Base-by-base conservation (phyloP, 257 asterid genomes). In the Fraxinus quadrangulata region DNA sequence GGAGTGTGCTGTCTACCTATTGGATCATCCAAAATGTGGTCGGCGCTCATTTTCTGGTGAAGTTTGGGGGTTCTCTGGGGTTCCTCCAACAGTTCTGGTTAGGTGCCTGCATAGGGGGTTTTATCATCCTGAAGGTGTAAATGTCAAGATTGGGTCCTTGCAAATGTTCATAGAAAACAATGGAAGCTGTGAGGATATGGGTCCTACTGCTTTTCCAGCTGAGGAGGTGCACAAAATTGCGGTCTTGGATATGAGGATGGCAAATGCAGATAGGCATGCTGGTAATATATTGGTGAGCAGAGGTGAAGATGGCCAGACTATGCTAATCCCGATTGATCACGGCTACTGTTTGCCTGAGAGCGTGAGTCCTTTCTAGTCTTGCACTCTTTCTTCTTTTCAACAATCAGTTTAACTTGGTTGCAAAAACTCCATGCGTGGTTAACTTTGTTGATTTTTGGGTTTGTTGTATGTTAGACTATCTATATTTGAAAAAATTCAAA, bases 271-370 rank as follows among this genome's bases (percentile, higher is more conserved):
- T 83, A 89, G 98, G 83, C 98, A 94, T 85, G 90, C 92, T 65
- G 98, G 98, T 77, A 94, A 94, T 85, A 92, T 94, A 78, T 83
- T 94, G 81, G 79, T 89, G 81, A 81, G 86, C 75, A 94, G 85
- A 85, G 89, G 86, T 67, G 94, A 88, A 73, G 97, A 86, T 73
- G 96, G 93, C 70, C 83, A 70, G 78, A 89, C 84, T 47, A 78
- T 83, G 81, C 92, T 94, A 69, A 87, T 94, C 81, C 97, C 98
- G 21, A 92, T 94, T 40, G 98, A 94, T 88, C 98, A 94, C 51
- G 98, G 98, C 69, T 94, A 94, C 83, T 94, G 98, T 92, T 89
- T 94, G 94, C 97, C 97, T 54, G 90, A 89, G 74, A 86, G 85
- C 73, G 98, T 94, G 84, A 89, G 98, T 88, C 59, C 21, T 69